Conservation (phyloP, 345 rosid species). For the Eucalyptus polybractea region DNA sequence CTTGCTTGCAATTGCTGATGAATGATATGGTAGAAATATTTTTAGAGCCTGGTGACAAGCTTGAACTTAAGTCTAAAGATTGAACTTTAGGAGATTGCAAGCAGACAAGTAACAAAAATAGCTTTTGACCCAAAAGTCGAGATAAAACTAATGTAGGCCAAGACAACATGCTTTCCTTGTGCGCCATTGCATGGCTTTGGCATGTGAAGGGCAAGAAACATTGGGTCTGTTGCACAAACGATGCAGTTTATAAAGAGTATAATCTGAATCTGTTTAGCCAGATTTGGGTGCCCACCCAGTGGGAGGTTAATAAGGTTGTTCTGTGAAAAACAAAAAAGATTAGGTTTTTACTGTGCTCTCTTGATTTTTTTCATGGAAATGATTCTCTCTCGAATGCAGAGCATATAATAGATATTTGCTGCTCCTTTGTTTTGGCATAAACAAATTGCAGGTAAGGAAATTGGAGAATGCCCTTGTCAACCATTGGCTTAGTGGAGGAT, state of each 20-base stretch:
- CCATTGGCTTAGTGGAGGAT: slow-evolving; percentile 52
- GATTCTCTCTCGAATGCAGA: background rate
- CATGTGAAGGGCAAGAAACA: background rate
- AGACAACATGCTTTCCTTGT: background rate
- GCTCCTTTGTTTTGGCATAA: background rate
- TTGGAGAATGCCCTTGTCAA: slow-evolving; percentile 50
- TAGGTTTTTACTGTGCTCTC: background rate
- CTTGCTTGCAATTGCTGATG: background rate
- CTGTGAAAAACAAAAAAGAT: background rate
- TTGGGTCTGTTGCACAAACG: background rate
- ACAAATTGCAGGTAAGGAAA: slow-evolving; percentile 67
- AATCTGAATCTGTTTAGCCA: background rate
- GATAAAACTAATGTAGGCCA: background rate
- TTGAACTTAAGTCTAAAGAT: background rate
- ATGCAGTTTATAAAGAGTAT: background rate
- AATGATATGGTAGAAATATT: background rate
- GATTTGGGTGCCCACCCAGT: background rate
- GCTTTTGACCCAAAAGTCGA: background rate
- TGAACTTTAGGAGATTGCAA: background rate
- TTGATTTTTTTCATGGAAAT: background rate
- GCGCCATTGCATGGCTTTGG: background rate
- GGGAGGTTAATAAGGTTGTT: background rate
- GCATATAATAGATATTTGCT: background rate
- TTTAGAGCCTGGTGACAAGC: background rate
- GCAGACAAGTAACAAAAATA: background rate